These are phyloP conservation scores for Suillus ampliporus DNA, from an alignment of 768 basidiomycete species.

Conservation along the genomic window DNA sequence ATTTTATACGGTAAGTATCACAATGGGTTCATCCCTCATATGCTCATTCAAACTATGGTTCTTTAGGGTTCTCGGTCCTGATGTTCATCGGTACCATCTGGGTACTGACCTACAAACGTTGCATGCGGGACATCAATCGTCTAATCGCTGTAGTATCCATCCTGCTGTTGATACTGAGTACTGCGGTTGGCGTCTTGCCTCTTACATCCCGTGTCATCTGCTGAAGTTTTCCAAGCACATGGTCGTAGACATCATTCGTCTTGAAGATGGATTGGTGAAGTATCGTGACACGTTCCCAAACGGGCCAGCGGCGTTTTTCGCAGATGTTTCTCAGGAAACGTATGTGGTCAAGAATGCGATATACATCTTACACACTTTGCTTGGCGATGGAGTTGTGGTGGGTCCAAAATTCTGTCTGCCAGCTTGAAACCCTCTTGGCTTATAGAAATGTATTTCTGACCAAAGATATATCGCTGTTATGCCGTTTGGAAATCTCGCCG, in stretches of 20 bases:
- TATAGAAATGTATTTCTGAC: neutral
- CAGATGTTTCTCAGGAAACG: constrained; percentile 24
- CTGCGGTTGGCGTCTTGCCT: constrained; percentile 18
- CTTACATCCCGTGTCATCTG: neutral
- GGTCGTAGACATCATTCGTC: constrained; percentile 20
- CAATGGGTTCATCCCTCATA: neutral
- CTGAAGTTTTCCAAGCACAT: constrained; percentile 16
- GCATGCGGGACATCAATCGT: constrained; percentile 13
- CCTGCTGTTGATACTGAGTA: constrained; percentile 28
- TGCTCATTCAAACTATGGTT: neutral
- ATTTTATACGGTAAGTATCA: constrained; percentile 27
- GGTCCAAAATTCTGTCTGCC: neutral
- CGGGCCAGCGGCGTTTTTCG: constrained; percentile 32
- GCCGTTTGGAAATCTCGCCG: constrained; percentile 18
- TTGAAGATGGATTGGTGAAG: constrained; percentile 25
- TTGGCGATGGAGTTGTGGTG: constrained; percentile 16
- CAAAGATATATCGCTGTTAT: constrained; percentile 24
- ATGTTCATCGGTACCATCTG: constrained; percentile 32
- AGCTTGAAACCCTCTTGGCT: neutral
- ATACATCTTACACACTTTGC: constrained; percentile 21
- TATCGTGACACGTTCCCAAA: constrained; percentile 24
- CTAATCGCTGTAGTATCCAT: constrained; percentile 22
- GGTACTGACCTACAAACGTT: constrained; percentile 18
- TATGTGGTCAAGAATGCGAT: constrained; percentile 33
- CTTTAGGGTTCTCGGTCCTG: constrained; percentile 30